Evolutionary conservation across 2,329 filamentous ascomycete genomes (phyloP), one percentile per base, ranked within the genome.

Genomic region (Fusarium equiseti): DNA sequence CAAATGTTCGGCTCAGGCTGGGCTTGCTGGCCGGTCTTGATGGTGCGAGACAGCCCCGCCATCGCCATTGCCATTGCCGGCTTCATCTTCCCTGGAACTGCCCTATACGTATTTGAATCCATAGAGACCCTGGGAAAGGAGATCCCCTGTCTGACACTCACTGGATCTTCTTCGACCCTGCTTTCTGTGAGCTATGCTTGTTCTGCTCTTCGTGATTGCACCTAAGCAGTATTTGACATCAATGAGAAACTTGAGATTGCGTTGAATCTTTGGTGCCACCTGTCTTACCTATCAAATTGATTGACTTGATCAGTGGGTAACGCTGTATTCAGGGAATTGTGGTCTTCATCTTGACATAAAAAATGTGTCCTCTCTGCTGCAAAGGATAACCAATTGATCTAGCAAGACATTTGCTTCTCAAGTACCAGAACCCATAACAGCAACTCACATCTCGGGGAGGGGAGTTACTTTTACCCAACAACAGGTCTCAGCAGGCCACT

Each of bases 141-240:
- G 22, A 16, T 54, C 57, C 74, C 74, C 61, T 74, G 71, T 76
- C 74, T 76, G 48, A 44, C 74, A 75, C 71, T 55, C 60, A 53
- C 56, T 42, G 38, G 53, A 29, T 35, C 18, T 29, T 48, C 10
- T 42, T 59, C 50, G 42, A 22, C 43, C 43, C 26, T 56, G 31
- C 29, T 35, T 35, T 22, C 32, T 27, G 22, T 42, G 18, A 22
- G 31, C 22, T n/a, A 20, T 20, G 20, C 8, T 24, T 52, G 22
- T 52, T 40, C 32, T 52, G 22, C 49, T 22, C 49, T 52, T 40
- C 24, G n/a, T 3, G 24, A 42, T 27, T 43, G 24, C 35, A 26
- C 18, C 35, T 27, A 27, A 26, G 12, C n/a, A 42, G 24, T 38
- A n/a, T 42, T 51, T 51, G 48, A 26, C 16, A 51, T 51, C 10